A percentile compares a stretch with the other conserved stretches of the same genome.
Conservation (phyloP, 495 filamentous ascomycete genomes). For the Cryomyces minteri region DNA sequence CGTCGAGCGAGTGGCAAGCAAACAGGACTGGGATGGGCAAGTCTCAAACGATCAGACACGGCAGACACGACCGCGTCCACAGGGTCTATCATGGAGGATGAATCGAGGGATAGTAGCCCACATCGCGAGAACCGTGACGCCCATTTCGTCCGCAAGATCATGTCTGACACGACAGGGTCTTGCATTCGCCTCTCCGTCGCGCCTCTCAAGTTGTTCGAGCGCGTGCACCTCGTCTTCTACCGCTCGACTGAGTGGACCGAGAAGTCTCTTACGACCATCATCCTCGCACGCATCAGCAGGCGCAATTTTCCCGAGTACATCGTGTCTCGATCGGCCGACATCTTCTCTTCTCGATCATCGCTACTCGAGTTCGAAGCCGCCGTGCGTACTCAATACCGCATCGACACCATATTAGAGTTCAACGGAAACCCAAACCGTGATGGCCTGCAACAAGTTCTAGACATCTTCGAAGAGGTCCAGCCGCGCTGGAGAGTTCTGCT, state of each 20-base stretch:
- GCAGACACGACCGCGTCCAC: constrained; percentile 18
- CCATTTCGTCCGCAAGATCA: constrained; percentile 40
- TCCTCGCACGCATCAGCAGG: constrained; percentile 71
- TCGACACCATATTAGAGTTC: constrained; percentile 75
- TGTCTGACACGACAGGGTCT: constrained; percentile 66
- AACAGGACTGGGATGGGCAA: constrained; percentile 43
- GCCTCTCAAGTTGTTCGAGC: constrained; percentile 71
- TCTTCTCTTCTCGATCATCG: constrained; percentile 57
- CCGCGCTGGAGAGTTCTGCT: constrained; percentile 64
- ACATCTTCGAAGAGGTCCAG: constrained; percentile 56
- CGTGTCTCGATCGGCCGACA: constrained; percentile 75
- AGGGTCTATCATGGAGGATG: constrained; percentile 2
- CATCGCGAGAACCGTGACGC: constrained; percentile 4
- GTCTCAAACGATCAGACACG: constrained; percentile 33
- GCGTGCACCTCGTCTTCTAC: constrained; percentile 91
- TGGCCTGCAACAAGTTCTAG: constrained; percentile 46
- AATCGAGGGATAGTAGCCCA: constrained; percentile 7
- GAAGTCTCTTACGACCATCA: constrained; percentile 88
- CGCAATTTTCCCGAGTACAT: constrained; percentile 83
- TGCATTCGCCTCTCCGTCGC: constrained; percentile 63
- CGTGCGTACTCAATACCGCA: constrained; percentile 60
- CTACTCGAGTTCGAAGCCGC: constrained; percentile 82
- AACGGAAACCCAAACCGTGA: constrained; percentile 51
- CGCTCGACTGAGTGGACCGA: constrained; percentile 94
- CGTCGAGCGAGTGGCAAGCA: constrained; percentile 55